Conservation (phyloP, 495 filamentous ascomycete species). For the Tuber aestivum region DNA sequence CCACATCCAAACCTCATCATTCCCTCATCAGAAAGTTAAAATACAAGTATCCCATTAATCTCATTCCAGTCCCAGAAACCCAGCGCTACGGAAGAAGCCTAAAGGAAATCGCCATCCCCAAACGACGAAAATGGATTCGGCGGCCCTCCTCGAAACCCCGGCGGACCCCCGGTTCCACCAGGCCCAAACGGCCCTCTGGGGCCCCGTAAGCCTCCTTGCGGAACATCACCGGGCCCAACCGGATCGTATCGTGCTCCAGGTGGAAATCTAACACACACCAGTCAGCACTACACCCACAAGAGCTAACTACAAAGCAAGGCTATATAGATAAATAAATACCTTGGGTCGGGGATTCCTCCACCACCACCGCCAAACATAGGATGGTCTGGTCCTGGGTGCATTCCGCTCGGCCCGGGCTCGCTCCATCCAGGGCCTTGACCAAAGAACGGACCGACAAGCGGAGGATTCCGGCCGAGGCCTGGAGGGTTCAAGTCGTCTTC, state of each 20-base stretch:
- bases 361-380: slow-evolving; percentile 68
- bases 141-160: slow-evolving; percentile 48
- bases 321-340: slow-evolving; percentile 37
- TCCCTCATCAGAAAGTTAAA: not conserved
- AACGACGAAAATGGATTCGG: slow-evolving; percentile 54
- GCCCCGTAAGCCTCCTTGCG: slow-evolving; percentile 50
- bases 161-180: slow-evolving; percentile 44
- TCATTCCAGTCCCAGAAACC: not conserved
- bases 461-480: slow-evolving; percentile 79
- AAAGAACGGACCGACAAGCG: slow-evolving; percentile 60
- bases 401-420: slow-evolving; percentile 56
- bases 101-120: slow-evolving; percentile 65
- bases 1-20: not conserved
- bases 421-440: slow-evolving; percentile 47
- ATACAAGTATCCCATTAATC: not conserved
- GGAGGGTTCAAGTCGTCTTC: slow-evolving; percentile 81
- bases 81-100: not conserved
- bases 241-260: slow-evolving; percentile 72
- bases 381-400: slow-evolving; percentile 95
- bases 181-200: slow-evolving; percentile 44
- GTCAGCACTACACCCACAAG: not conserved
- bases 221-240: slow-evolving; percentile 62
- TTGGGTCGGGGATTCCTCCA: slow-evolving; percentile 55
- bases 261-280: slow-evolving; percentile 48
- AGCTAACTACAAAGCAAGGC: not conserved